Conservation (phyloP, 106 monocot species). For the Dendrobium officinale region DNA sequence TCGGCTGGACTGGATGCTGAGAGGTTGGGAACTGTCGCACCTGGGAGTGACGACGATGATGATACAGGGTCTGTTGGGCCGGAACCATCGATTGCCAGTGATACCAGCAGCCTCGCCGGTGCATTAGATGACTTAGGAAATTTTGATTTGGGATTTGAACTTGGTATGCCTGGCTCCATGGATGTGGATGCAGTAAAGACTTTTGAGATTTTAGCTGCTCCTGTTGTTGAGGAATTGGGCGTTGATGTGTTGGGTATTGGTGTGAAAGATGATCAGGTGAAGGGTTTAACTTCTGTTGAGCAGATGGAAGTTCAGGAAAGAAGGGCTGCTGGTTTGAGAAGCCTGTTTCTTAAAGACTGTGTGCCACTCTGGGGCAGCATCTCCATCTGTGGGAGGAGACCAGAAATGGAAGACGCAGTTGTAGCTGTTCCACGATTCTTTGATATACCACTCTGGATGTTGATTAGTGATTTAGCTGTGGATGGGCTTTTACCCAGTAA, state of each 20-base stretch:
- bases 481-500: slow-evolving; percentile 32
- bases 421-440: slow-evolving; percentile 32
- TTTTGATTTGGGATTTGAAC: slow-evolving; percentile 1
- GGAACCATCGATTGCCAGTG: slow-evolving; percentile 22
- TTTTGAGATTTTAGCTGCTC: slow-evolving; percentile 13
- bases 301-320: neutral
- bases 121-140: slow-evolving; percentile 20
- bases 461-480: slow-evolving; percentile 17
- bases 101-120: slow-evolving; percentile 29
- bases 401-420: slow-evolving; percentile 74
- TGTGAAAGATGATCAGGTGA: slow-evolving; percentile 4
- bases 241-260: neutral
- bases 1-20: neutral
- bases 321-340: neutral
- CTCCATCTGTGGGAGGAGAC: slow-evolving; percentile 57
- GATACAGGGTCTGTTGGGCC: slow-evolving; percentile 7
- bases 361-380: slow-evolving; percentile 54
- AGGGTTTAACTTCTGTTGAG: neutral
- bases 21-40: neutral
- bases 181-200: slow-evolving; percentile 3
- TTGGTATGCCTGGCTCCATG: neutral
- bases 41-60: slow-evolving; percentile 18
- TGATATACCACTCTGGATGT: slow-evolving; percentile 42
- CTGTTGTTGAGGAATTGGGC: neutral
- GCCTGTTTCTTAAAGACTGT: slow-evolving; percentile 35